These are phyloP conservation scores for Coemansia sp. DNA, from an alignment of 192 early-diverging fungal species.

Conservation along the genomic window DNA sequence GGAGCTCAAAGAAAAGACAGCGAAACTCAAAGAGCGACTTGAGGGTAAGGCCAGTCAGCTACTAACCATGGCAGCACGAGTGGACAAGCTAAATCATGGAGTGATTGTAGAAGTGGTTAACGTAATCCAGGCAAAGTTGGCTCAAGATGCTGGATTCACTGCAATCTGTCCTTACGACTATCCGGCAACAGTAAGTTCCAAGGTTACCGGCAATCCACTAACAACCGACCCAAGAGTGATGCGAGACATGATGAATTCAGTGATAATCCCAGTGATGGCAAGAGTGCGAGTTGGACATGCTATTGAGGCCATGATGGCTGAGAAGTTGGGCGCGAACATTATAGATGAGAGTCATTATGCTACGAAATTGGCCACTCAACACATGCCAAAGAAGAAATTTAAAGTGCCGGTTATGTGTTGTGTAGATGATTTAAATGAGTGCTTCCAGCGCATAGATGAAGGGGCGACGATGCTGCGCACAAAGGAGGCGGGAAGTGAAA, in stretches of 20 bases:
- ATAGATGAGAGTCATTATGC: conserved; percentile 91
- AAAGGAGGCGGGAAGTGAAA: conserved; percentile 80
- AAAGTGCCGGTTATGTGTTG: conserved; percentile 92
- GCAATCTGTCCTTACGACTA: not conserved
- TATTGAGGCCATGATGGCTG: conserved; percentile 66
- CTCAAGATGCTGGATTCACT: not conserved
- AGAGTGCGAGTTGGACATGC: conserved; percentile 9
- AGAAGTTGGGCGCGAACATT: conserved; percentile 82
- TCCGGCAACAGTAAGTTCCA: not conserved
- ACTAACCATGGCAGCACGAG: not conserved
- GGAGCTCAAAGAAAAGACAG: not conserved
- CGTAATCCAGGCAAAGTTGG: not conserved
- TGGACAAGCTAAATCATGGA: not conserved
- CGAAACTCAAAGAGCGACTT: not conserved
- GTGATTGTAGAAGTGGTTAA: not conserved
- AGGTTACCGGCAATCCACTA: not conserved
- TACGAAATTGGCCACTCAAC: conserved; percentile 60
- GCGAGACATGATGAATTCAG: not conserved
- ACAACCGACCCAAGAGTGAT: conserved; percentile 1
- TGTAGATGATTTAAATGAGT: conserved; percentile 86
- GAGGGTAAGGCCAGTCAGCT: not conserved
- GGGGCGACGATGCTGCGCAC: conserved; percentile 95
- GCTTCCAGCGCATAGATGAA: conserved; percentile 84
- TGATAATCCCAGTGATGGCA: conserved; percentile 11
- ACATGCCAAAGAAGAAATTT: conserved; percentile 85